Evolutionary conservation across 2,329 filamentous ascomycete species (phyloP), one percentile per base, ranked within the genome.

Genomic region (Colletotrichum trifolii): DNA sequence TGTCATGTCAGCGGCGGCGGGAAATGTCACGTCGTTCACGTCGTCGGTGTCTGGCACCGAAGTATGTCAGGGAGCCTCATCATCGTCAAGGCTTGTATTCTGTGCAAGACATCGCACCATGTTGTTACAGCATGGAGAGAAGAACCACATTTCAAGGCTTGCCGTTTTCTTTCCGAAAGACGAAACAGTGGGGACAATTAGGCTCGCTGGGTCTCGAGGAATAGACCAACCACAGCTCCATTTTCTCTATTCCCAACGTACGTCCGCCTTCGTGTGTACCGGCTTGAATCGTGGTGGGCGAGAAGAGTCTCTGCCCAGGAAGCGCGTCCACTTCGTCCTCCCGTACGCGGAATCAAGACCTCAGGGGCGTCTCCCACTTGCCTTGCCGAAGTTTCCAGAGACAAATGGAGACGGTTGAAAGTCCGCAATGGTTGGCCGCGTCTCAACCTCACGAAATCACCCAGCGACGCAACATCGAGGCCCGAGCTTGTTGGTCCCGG

Each of bases 391-490:
- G 59, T n/a, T 53, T 57, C 42, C 42, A 52, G 52, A 42, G 13
- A 52, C 13, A 52, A 7, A 43, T 40, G 47, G 59, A 39, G 35
- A 53, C 46, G 25, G 40, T 57, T 42, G 40, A 58, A 53, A 56
- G 43, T 48, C 42, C 52, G 38, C 43, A 33, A 40, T 63, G 53
- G 49, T 57, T 53, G 40, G 47, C 42, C 57, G 52, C 36, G 63
- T 66, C 63, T 57, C 58, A 63, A 53, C 36, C 62, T 52, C 33
- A 36, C 42, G 52, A 46, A 46, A 52, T 62, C 56, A 52, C 25
- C 52, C 52, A 66, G 58, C 63, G 35, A 45, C 36, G 47, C 36
- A 53, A n/a, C 53, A 42, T 25, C 25, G 25, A 25, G 58, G 59
- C 53, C 63, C 58, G 38, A 63, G 63, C 58, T 66, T 47, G 36